Evolutionary conservation across 805 yeast species (phyloP).

Genomic region (Sugiyamaella boreocaroliniensis): DNA sequence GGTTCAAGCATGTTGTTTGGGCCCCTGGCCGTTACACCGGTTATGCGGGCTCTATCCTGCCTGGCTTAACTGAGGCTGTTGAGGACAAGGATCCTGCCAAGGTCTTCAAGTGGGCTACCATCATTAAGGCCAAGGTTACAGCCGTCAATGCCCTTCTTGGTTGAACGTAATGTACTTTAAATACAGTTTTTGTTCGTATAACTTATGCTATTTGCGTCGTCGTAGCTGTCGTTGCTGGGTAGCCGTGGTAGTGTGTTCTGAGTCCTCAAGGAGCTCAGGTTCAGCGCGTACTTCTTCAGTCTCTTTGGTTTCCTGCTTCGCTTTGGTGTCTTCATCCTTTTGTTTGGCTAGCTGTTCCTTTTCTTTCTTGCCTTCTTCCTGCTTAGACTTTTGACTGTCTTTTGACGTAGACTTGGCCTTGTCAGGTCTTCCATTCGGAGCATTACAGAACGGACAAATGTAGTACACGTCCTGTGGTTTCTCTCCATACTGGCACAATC

Average conservation of each 20-base stretch:
- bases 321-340: not conserved
- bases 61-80: conserved; percentile 49
- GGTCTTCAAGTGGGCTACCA: conserved; percentile 36
- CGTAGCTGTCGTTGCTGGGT: not conserved
- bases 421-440: conserved; percentile 9
- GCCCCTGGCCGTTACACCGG: conserved; percentile 58
- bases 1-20: conserved; percentile 56
- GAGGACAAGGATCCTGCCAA: conserved; percentile 39
- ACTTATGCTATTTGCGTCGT: not conserved
- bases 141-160: conserved; percentile 8
- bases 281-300: not conserved
- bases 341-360: not conserved
- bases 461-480: conserved; percentile 46
- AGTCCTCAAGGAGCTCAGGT: too few species aligned
- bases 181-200: not conserved
- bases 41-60: conserved; percentile 51
- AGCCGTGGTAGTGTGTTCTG: not conserved
- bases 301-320: not conserved
- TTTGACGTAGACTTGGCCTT: not conserved
- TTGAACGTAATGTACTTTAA: not conserved
- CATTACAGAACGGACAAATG: conserved; percentile 53
- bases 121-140: conserved; percentile 21
- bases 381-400: not conserved
- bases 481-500: conserved; percentile 69
- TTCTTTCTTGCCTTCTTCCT: not conserved